These are phyloP conservation scores for Corylus avellana DNA, from an alignment of 306 rosid genomes.

Conservation along the genomic window DNA sequence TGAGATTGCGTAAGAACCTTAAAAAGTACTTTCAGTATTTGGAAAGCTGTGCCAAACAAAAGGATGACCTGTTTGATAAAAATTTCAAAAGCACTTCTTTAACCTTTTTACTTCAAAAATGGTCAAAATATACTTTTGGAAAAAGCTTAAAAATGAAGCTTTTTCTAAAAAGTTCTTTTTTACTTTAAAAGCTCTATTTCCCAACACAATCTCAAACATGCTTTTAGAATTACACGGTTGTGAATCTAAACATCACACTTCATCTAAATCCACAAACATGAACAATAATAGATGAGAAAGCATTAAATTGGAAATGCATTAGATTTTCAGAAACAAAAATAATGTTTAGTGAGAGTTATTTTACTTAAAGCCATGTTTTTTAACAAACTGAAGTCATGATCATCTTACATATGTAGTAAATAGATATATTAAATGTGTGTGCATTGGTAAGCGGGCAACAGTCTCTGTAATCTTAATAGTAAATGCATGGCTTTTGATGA, in stretches of 20 bases:
- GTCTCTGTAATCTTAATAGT: not conserved
- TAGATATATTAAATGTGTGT: not conserved
- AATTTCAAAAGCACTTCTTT: no score
- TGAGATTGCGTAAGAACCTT: no score
- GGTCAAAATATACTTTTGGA: no score
- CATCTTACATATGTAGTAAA: not conserved
- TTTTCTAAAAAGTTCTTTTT: no score
- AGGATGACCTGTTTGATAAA: no score
- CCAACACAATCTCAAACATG: no score
- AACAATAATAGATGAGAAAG: not conserved
- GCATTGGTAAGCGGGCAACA: not conserved
- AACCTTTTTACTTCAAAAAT: no score
- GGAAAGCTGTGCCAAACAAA: no score
- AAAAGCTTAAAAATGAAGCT: no score
- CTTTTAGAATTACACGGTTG: not conserved
- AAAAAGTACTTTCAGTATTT: no score
- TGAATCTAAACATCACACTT: not conserved
- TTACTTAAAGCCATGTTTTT: not conserved
- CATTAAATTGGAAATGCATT: not conserved
- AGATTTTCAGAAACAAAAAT: not conserved
- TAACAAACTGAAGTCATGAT: not conserved
- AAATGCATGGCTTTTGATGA: conserved; percentile 4
- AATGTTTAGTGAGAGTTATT: not conserved
- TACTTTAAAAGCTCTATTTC: no score
- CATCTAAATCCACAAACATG: not conserved